These are phyloP conservation scores for Aspergillus japonicus DNA, from an alignment of 2,329 filamentous ascomycete genomes.

Conservation along the genomic window DNA sequence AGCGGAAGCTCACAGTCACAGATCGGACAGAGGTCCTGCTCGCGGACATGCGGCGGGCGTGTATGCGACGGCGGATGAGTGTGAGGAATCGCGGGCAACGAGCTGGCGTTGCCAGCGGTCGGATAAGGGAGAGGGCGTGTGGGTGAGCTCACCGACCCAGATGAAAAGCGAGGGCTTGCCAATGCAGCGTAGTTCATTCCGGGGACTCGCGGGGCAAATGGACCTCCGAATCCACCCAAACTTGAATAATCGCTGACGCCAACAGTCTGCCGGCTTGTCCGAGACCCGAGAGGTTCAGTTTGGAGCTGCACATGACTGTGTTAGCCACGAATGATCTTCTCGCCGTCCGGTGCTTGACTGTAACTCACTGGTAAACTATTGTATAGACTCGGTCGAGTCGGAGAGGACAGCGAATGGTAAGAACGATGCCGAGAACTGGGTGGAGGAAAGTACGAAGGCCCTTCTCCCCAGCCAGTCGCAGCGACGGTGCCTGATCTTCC, in stretches of 20 bases:
- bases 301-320: slow-evolving; percentile 1
- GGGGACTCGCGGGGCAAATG: slow-evolving; percentile 15
- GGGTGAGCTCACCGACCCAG: slow-evolving; percentile 3
- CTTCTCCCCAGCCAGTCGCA: slow-evolving; percentile 13
- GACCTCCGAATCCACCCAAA: slow-evolving; percentile 17
- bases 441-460: slow-evolving; percentile 6
- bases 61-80: slow-evolving; percentile 2
- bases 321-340: not conserved
- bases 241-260: slow-evolving; percentile 25
- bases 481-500: slow-evolving; percentile 15
- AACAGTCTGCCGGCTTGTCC: slow-evolving; percentile 27
- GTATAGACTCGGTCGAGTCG: slow-evolving; percentile 9
- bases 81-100: slow-evolving; percentile 6
- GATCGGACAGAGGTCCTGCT: slow-evolving; percentile 49
- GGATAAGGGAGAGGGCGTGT: slow-evolving; percentile 13
- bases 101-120: slow-evolving; percentile 3
- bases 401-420: slow-evolving; percentile 28
- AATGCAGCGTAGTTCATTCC: slow-evolving; percentile 19
- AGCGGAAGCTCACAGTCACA: slow-evolving; percentile 44
- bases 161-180: slow-evolving; percentile 10
- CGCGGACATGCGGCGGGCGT: slow-evolving; percentile 30
- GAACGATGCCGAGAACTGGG: slow-evolving; percentile 24
- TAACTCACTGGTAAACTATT: slow-evolving; percentile 16
- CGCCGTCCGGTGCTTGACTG: not conserved
- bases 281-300: slow-evolving; percentile 15